Evolutionary conservation across 495 filamentous ascomycete genomes (phyloP).

Genomic region (Penicillium angulare): DNA sequence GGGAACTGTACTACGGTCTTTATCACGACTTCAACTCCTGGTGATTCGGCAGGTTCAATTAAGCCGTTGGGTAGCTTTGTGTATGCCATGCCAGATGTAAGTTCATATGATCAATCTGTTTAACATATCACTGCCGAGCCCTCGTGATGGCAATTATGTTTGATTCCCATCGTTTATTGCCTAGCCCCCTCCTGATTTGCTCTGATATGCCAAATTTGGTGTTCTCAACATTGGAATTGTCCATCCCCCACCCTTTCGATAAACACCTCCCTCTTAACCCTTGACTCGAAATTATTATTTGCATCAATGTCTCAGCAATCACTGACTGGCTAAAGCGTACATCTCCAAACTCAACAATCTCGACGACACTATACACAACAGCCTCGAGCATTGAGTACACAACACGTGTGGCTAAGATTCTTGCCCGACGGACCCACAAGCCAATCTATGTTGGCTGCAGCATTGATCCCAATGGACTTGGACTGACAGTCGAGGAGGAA

Average conservation of each 20-base stretch:
- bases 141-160: no score
- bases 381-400: constrained; percentile 81
- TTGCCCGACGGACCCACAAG: constrained; percentile 64
- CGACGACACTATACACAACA: constrained; percentile 74
- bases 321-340: constrained; percentile 29
- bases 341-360: constrained; percentile 48
- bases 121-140: background rate
- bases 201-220: no score
- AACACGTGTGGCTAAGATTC: constrained; percentile 75
- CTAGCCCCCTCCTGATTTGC: background rate
- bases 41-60: constrained; percentile 44
- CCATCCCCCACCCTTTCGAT: no score
- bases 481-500: constrained; percentile 84
- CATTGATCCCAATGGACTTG: constrained; percentile 57
- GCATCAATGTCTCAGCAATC: background rate
- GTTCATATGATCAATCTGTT: constrained; percentile 18
- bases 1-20: constrained; percentile 69
- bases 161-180: background rate
- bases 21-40: constrained; percentile 67
- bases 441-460: constrained; percentile 85
- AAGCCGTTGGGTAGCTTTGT: constrained; percentile 70
- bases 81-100: constrained; percentile 87
- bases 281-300: no score
- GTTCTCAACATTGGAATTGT: background rate
- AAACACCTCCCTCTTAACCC: no score